Base-by-base conservation (phyloP, 352 stramenopile genomes). In the Globisporangium nagaii region DNA sequence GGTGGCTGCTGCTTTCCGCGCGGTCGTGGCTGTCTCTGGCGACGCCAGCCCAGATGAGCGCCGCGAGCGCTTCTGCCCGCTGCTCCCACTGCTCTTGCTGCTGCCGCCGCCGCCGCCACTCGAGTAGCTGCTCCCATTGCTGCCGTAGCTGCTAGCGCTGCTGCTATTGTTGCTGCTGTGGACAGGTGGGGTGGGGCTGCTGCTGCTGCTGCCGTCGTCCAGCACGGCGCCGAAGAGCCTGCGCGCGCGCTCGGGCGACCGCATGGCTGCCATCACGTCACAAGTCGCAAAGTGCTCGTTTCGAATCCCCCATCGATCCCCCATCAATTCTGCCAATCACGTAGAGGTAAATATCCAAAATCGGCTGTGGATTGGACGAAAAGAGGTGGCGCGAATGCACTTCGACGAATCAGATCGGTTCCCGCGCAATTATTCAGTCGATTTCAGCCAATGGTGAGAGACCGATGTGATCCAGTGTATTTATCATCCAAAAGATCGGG, bases 211-310 rank as follows among this genome's bases (percentile, higher is more conserved):
- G 0, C 9, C 30, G 34, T 24, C 42, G 11, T 51, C 42, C 24
- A 35, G 31, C 12, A 42, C 11, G 15, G 41, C 22, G 19, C 24
- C 27, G 27, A 60, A 60, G 24, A 60, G 54, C 15, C 44, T 53
- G 44, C 54, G 54, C 3, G 44, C 37, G 20, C 54, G 37, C 25
- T 60, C 54, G 7, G 54, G 54, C 19, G 54, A 60, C n/a, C 44
- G 54, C 54, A 49, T 60, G n/a, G 25, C 22, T 3, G 40, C 40
- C 28, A 43, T 22, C 39, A 51, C n/a, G n/a, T n/a, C n/a, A n/a
- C n/a, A n/a, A n/a, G n/a, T n/a, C n/a, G n/a, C n/a, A n/a, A n/a
- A n/a, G n/a, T n/a, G n/a, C n/a, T n/a, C n/a, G n/a, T n/a, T n/a
- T n/a, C n/a, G n/a, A n/a, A n/a, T n/a, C n/a, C n/a, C n/a, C n/a